Evolutionary conservation across 2,329 filamentous ascomycete species (phyloP).

Genomic region (Alternaria angustiovoidea): DNA sequence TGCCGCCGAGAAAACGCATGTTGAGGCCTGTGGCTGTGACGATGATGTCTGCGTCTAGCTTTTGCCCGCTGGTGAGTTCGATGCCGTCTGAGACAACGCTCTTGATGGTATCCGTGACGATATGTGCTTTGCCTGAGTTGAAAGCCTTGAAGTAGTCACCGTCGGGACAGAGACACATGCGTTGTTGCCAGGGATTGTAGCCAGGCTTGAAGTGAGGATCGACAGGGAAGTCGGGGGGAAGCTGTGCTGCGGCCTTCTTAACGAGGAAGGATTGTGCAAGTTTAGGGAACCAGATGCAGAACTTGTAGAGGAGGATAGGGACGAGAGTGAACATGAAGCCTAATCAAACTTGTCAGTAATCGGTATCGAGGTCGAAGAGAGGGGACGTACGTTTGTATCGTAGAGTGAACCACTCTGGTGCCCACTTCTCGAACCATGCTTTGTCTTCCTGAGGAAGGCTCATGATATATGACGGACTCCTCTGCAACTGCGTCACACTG

Average conservation of each 20-base stretch:
- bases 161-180: conserved; percentile 73
- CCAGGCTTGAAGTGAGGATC: conserved; percentile 58
- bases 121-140: conserved; percentile 58
- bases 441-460: conserved; percentile 56
- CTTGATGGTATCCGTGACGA: conserved; percentile 65
- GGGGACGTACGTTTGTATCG: conserved; percentile 54
- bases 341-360: conserved; percentile 7
- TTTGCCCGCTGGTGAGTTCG: conserved; percentile 55
- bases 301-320: conserved; percentile 58
- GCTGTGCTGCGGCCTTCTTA: conserved; percentile 54
- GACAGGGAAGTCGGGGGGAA: conserved; percentile 58
- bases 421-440: conserved; percentile 47
- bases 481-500: conserved; percentile 80
- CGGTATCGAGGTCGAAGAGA: no score
- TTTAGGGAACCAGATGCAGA: conserved; percentile 64
- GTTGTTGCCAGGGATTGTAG: conserved; percentile 71
- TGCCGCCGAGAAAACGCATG: conserved; percentile 63
- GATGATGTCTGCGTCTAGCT: conserved; percentile 67
- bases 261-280: conserved; percentile 58
- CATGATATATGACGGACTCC: conserved; percentile 72
- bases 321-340: conserved; percentile 60
- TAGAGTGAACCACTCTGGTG: conserved; percentile 60
- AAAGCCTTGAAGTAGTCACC: conserved; percentile 66
- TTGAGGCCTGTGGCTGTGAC: conserved; percentile 71
- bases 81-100: conserved; percentile 60